Percentiles rank a stretch among this genome's conserved stretches.
Evolutionary conservation across 306 rosid species (phyloP).

Genomic region (Mimosa pudica): DNA sequence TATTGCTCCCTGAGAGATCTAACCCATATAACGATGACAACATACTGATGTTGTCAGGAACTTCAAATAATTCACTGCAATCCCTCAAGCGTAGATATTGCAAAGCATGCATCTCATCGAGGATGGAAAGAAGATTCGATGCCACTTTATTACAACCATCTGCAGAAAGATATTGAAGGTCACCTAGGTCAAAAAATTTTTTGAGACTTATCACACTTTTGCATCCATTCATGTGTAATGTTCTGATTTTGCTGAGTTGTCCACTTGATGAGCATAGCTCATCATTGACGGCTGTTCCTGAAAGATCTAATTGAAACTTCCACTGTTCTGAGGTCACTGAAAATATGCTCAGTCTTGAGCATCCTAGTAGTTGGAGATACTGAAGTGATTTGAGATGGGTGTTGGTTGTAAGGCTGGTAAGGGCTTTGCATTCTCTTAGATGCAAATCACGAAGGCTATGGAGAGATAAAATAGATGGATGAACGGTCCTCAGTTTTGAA

Average conservation of each 20-base stretch:
- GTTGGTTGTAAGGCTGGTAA: background rate
- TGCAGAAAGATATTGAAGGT: background rate
- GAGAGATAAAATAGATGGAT: background rate
- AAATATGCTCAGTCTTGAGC: background rate
- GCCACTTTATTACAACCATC: background rate
- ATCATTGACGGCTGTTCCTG: background rate
- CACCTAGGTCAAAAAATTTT: background rate
- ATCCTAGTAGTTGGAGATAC: fast-evolving
- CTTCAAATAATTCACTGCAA: background rate
- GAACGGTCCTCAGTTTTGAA: background rate
- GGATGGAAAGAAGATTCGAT: background rate
- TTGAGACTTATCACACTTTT: background rate
- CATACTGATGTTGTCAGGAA: background rate
- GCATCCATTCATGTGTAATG: background rate
- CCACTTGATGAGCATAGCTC: background rate
- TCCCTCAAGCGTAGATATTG: fast-evolving
- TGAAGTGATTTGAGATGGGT: background rate
- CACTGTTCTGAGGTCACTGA: background rate
- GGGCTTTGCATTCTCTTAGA: fast-evolving
- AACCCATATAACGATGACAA: background rate
- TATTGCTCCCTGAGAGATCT: background rate
- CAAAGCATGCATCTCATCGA: background rate
- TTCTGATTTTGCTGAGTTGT: background rate
- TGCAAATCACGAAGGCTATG: background rate
- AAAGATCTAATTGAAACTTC: background rate